A percentile compares a stretch with the other conserved stretches of the same genome.
Evolutionary conservation across 495 filamentous ascomycete species (phyloP).

Genomic region (Apiosordaria backusii): DNA sequence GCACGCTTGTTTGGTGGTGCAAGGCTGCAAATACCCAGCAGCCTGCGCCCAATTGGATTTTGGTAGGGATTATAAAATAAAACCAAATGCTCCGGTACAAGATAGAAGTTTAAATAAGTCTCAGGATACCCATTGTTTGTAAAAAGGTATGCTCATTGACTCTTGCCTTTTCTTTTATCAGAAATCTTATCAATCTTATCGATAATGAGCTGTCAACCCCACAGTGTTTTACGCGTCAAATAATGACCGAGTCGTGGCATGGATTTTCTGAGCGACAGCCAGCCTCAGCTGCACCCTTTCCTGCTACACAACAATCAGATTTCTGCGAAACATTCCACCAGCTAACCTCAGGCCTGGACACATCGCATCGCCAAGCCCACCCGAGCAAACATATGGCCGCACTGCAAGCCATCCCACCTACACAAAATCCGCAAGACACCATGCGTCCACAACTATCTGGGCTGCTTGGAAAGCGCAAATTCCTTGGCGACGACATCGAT

Average conservation of each 20-base stretch:
- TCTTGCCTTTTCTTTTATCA: background rate
- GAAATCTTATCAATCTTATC: constrained; percentile 4
- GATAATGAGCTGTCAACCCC: constrained; percentile 11
- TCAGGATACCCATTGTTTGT: too few relatives aligned
- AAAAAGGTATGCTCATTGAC: background rate
- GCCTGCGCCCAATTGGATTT: too few relatives aligned
- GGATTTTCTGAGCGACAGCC: background rate
- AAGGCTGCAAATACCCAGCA: too few relatives aligned
- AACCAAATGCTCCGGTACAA: too few relatives aligned
- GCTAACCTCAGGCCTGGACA: background rate
- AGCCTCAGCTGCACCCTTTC: background rate
- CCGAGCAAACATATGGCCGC: background rate
- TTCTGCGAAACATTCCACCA: background rate
- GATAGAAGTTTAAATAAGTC: too few relatives aligned
- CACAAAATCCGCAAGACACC: background rate
- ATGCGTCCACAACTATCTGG: background rate
- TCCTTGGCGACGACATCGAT: constrained; percentile 14
- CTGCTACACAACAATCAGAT: background rate
- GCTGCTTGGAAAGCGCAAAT: constrained; percentile 22
- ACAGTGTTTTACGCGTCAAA: constrained; percentile 9
- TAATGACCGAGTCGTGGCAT: background rate
- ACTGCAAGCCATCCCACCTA: constrained; percentile 3
- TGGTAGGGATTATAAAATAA: too few relatives aligned
- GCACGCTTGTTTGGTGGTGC: too few relatives aligned
- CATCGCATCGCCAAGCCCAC: background rate